Evolutionary conservation across 768 basidiomycete species (phyloP), one percentile per base, ranked within the genome.

Genomic region (Dioszegia hungarica): DNA sequence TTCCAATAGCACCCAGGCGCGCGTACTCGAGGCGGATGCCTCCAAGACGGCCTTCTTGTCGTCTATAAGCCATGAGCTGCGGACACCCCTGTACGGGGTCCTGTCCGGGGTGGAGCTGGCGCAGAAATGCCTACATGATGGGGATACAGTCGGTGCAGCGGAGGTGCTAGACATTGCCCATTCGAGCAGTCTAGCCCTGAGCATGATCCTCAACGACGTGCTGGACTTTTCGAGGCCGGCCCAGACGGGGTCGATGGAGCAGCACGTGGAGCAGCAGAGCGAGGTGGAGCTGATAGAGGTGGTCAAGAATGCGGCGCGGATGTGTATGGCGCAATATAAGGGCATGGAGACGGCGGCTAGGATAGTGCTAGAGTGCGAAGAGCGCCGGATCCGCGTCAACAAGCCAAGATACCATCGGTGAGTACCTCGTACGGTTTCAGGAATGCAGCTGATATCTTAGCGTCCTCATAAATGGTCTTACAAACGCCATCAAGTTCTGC

Each of bases 401-500:
- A 61, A 60, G 27, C 59, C 66, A 10, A 38, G 56, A 12, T 67
- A 54, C 39, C 59, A 67, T 20, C 47, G 68, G 68, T 70, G 27
- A 49, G 62, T 22, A n/a, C n/a, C n/a, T n/a, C n/a, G n/a, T n/a
- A n/a, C n/a, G 14, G 22, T 15, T 15, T 19, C 9, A 10, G 19
- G 12, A 6, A 6, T 5, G 34, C 20, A 22, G 43, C 24, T 49
- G 38, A 40, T 19, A 9, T 31, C 33, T n/a, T n/a, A 70, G 68
- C 24, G 61, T 68, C 6, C 43, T 70, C 6, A 49, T 64, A 34
- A 74, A 74, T 41, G 61, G 65, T 20, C 28, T 74, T 20, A 84
- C 88, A 47, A 90, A 95, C 64, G 94, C 95, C 17, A 82, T 97
- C 60, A 89, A 91, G 48, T 80, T 98, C 31, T 84, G 86, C 12